Percentiles rank a stretch among this genome's conserved stretches.
phyloP scores from a whole-genome alignment of 2,329 filamentous ascomycete genomes.

The Fusarium newnesense region DNA sequence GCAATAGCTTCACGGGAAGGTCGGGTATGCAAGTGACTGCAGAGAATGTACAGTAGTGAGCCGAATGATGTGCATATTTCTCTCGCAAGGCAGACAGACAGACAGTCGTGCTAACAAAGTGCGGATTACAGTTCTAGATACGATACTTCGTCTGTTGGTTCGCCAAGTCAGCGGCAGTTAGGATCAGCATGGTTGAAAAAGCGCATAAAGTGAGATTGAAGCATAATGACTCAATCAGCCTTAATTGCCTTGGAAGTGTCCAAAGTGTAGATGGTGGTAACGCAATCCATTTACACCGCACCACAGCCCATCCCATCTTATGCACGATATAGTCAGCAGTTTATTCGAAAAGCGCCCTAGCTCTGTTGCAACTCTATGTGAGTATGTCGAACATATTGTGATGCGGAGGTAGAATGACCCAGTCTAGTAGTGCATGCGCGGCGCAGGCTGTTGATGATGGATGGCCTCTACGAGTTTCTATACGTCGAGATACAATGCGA shows the following conservation, averaged over 20 bases:
- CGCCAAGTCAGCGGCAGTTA: neutral
- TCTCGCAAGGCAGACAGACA: neutral
- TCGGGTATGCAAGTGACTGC: conserved; percentile 19
- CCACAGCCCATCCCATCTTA: conserved; percentile 1
- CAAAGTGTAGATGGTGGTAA: conserved; percentile 16
- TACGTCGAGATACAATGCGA: conserved; percentile 13
- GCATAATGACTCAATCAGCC: neutral
- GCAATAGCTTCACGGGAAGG: conserved; percentile 2
- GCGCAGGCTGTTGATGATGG: conserved; percentile 18
- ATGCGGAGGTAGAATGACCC: conserved; percentile 12
- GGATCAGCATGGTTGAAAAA: neutral
- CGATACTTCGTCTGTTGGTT: neutral
- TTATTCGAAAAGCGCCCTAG: neutral
- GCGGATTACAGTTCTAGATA: neutral
- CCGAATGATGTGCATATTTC: neutral
- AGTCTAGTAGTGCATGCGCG: conserved; percentile 11
- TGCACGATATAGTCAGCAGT: conserved; percentile 24
- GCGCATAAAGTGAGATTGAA: neutral
- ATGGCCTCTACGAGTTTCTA: neutral
- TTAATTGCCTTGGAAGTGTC: neutral
- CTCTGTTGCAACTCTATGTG: neutral
- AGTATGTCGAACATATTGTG: conserved; percentile 13
- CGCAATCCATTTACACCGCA: neutral
- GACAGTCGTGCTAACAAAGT: neutral
- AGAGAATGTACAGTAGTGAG: neutral